These are phyloP conservation scores for Arthroderma sp. DNA, from an alignment of 2,329 filamentous ascomycete genomes.

Conservation along the genomic window DNA sequence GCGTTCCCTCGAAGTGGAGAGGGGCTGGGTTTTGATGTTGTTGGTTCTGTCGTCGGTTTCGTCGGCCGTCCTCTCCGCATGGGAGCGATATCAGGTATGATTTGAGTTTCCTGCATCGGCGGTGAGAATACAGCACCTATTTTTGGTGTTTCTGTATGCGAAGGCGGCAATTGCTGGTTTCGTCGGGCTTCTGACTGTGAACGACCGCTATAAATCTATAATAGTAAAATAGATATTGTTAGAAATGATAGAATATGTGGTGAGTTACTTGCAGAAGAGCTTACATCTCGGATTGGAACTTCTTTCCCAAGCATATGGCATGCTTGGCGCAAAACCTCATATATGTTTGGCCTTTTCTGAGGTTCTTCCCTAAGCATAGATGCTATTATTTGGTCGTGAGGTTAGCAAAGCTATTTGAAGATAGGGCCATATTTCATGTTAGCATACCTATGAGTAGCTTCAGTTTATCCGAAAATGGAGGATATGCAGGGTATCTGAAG, in stretches of 20 bases:
- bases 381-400: constrained; percentile 34
- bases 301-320: constrained; percentile 81
- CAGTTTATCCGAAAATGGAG: constrained; percentile 74
- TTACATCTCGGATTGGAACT: constrained; percentile 76
- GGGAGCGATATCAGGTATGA: constrained; percentile 77
- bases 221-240: constrained; percentile 4
- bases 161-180: constrained; percentile 46
- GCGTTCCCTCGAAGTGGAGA: constrained; percentile 57
- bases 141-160: constrained; percentile 44
- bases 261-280: constrained; percentile 19
- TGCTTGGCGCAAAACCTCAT: constrained; percentile 75
- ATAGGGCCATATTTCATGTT: too few relatives aligned
- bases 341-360: constrained; percentile 73
- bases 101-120: constrained; percentile 54
- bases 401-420: too few relatives aligned
- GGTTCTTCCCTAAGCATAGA: constrained; percentile 85
- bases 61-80: constrained; percentile 79
- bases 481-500: constrained; percentile 81
- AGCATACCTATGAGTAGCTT: constrained; percentile 75
- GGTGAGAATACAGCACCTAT: constrained; percentile 73
- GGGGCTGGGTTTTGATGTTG: constrained; percentile 45
- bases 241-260: not conserved
- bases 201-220: constrained; percentile 56
- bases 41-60: constrained; percentile 34
- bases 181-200: constrained; percentile 50